Conservation (phyloP, 306 rosid genomes). For the Crataegus laevigata region DNA sequence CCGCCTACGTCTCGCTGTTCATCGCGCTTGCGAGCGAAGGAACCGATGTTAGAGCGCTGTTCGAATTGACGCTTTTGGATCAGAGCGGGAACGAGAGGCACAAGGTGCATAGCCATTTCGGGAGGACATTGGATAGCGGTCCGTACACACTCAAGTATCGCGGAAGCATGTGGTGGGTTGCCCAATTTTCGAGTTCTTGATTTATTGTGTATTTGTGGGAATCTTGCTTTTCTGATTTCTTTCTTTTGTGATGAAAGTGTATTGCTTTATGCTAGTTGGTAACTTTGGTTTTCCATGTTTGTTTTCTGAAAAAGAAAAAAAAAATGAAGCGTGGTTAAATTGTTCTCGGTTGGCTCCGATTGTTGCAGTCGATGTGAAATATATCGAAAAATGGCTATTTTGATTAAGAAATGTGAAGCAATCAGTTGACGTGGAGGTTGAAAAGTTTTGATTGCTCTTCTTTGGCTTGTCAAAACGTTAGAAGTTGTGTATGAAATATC, state of each 20-base stretch:
- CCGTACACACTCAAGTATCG: slow-evolving; percentile 87
- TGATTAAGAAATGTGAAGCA: neutral
- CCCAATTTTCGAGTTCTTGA: neutral
- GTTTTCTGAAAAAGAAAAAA: neutral
- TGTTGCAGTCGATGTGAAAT: neutral
- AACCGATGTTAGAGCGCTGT: slow-evolving; percentile 77
- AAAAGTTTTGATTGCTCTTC: neutral
- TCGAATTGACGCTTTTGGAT: slow-evolving; percentile 81
- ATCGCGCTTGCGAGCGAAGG: slow-evolving; percentile 90
- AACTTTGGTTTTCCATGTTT: neutral
- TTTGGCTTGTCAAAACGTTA: neutral
- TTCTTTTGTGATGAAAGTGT: neutral
- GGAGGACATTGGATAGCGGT: slow-evolving; percentile 75
- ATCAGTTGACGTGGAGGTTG: neutral
- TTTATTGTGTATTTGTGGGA: neutral
- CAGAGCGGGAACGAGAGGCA: slow-evolving; percentile 92
- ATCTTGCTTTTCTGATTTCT: neutral
- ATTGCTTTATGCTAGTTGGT: neutral
- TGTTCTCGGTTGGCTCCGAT: no score
- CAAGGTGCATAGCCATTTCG: slow-evolving; percentile 89
- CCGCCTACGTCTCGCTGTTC: slow-evolving; percentile 66
- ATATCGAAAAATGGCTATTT: neutral
- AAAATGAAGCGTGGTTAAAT: neutral
- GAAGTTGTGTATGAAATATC: neutral
- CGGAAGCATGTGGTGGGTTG: slow-evolving; percentile 87